Base-by-base conservation (phyloP, 306 rosid species). In the Pterocarpus macrocarpus region DNA sequence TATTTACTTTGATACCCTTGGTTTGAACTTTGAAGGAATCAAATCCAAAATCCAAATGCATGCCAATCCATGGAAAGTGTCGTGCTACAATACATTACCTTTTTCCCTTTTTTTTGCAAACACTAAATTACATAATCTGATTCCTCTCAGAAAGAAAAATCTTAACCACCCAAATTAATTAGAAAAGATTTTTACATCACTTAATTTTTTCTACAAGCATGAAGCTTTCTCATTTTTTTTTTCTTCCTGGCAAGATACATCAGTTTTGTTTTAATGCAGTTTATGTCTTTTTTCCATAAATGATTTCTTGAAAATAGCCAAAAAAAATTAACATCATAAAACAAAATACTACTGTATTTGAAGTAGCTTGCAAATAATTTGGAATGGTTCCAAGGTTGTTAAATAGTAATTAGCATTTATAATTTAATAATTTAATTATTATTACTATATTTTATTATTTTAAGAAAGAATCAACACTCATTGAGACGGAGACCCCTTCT, bases 401-500 rank as follows among this genome's bases (percentile, higher is more conserved):
- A 71, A 38, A 17, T 66, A 69, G 15, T 56, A 50, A 77, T 76
- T 81, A 85, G 22, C 64, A 81, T 73, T 84, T 84, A 52, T 63
- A 71, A 55, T 55, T 55, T 55, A 55, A 64, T 22, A 13, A 80
- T n/a, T 64, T 17, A 84, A 11, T 78, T 9, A 66, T 45, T 71
- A 5, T 4, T 15, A 55, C 4, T 3, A 55, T 55, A 55, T 34
- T 44, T 32, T 63, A 64, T 80, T 71, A 73, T 63, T 76, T 82
- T 64, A 71, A 65, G 38, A 13, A 78, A 76, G 81, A 81, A 87
- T 78, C 79, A 77, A 85, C 83, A 73, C 80, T 79, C 82, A 39
- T 66, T 78, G 83, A 80, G 83, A 85, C 81, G 43, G 38, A 78
- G 83, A 73, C 86, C 86, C 64, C 52, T 55, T 84, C 57, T 33